These are phyloP conservation scores for Mentha longifolia DNA, from an alignment of 257 asterid species.

Conservation along the genomic window DNA sequence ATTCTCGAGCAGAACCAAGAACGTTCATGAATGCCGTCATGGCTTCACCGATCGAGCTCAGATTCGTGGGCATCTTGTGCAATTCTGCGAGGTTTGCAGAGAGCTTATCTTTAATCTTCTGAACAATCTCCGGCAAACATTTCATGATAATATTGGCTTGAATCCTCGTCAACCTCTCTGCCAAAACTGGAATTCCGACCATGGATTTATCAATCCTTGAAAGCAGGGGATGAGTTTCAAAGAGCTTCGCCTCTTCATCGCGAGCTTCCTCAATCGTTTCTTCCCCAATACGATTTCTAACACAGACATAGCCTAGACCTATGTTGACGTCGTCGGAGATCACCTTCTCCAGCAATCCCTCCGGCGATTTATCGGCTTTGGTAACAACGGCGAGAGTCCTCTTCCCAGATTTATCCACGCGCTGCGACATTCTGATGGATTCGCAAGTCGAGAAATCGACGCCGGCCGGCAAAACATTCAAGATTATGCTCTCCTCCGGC, in stretches of 20 bases:
- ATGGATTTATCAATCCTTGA: slow-evolving; percentile 38
- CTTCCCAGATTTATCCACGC: slow-evolving; percentile 41
- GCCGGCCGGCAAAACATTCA: slow-evolving; percentile 12
- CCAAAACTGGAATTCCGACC: slow-evolving; percentile 42
- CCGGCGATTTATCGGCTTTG: slow-evolving; percentile 45
- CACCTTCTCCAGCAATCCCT: slow-evolving; percentile 43
- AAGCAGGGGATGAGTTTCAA: slow-evolving; percentile 23
- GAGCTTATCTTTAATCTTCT: neutral
- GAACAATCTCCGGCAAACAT: slow-evolving; percentile 9
- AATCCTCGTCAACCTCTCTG: slow-evolving; percentile 14
- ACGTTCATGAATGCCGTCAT: slow-evolving; percentile 38
- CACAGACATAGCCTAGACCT: slow-evolving; percentile 5
- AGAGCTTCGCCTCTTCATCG: slow-evolving; percentile 30
- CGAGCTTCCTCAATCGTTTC: slow-evolving; percentile 44
- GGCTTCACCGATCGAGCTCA: slow-evolving; percentile 31
- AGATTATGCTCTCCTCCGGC: slow-evolving; percentile 23
- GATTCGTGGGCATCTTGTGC: neutral
- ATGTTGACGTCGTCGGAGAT: slow-evolving; percentile 1
- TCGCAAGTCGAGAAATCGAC: slow-evolving; percentile 30
- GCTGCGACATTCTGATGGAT: slow-evolving; percentile 27
- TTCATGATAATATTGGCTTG: slow-evolving; percentile 1
- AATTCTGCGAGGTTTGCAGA: neutral
- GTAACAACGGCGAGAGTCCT: slow-evolving; percentile 52
- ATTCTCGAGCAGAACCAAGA: slow-evolving; percentile 38
- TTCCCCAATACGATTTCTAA: slow-evolving; percentile 30